Conservation (phyloP, 306 rosid species). For the Casuarina cunninghamiana region DNA sequence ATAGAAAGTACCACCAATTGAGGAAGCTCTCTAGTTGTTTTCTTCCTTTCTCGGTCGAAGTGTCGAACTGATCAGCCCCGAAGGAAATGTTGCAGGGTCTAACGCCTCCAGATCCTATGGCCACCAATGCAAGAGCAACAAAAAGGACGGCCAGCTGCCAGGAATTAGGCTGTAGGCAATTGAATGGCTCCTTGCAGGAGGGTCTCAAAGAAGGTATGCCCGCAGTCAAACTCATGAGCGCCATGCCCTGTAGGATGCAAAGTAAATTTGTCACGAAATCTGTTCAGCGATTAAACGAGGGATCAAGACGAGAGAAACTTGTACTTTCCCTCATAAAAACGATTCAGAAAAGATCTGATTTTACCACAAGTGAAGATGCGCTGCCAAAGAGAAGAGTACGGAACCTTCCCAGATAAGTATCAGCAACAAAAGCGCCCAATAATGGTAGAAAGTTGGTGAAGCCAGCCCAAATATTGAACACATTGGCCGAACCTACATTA, state of each 20-base stretch:
- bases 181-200: slow-evolving; percentile 26
- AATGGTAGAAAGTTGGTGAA: slow-evolving; percentile 54
- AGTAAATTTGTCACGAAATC: not conserved
- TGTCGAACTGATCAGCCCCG: slow-evolving; percentile 71
- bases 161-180: slow-evolving; percentile 38
- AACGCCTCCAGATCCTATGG: slow-evolving; percentile 55
- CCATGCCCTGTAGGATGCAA: slow-evolving; percentile 51
- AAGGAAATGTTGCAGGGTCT: slow-evolving; percentile 76
- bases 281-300: not conserved
- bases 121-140: slow-evolving; percentile 43
- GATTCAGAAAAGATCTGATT: not conserved
- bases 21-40: slow-evolving; percentile 60
- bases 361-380: slow-evolving; percentile 49
- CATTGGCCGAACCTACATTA: slow-evolving; percentile 41
- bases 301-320: too few species aligned
- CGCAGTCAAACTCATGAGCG: slow-evolving; percentile 43
- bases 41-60: slow-evolving; percentile 45
- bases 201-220: slow-evolving; percentile 47
- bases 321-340: too few species aligned
- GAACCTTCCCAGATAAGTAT: slow-evolving; percentile 52
- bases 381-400: slow-evolving; percentile 43
- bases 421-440: slow-evolving; percentile 57
- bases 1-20: slow-evolving; percentile 66
- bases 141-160: slow-evolving; percentile 43
- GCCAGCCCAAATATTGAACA: slow-evolving; percentile 60